phyloP scores from a whole-genome alignment of 176 grass and related monocot genomes.

The Melocanna baccifera region DNA sequence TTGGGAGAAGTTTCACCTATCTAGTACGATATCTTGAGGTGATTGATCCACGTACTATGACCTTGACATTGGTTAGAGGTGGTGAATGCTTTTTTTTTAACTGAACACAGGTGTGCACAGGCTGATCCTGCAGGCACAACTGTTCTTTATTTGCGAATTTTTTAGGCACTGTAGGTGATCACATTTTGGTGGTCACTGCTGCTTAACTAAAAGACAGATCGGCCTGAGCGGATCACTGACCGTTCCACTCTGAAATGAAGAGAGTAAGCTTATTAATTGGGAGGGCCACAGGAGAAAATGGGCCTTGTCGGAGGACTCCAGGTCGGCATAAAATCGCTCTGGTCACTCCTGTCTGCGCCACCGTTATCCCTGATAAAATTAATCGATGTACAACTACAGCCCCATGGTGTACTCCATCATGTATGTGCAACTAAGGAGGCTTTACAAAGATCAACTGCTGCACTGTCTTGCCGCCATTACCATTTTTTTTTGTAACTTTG shows the following conservation, averaged over 20 bases:
- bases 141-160: constrained; percentile 37
- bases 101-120: constrained; percentile 1
- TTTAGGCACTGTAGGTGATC: background rate
- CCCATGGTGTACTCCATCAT: background rate
- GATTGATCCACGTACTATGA: background rate
- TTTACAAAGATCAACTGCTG: background rate
- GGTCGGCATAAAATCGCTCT: constrained; percentile 42
- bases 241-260: constrained; percentile 40
- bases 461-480: background rate
- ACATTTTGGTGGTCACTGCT: constrained; percentile 23
- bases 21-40: background rate
- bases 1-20: background rate
- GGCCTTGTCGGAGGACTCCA: constrained; percentile 38
- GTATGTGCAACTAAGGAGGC: background rate
- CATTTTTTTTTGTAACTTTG: background rate
- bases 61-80: background rate
- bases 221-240: constrained; percentile 31
- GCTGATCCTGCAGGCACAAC: constrained; percentile 31
- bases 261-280: constrained; percentile 43
- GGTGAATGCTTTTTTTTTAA: constrained; percentile 22
- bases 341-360: background rate
- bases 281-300: constrained; percentile 41
- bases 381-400: background rate
- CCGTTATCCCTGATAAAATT: constrained; percentile 5
- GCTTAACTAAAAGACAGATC: constrained; percentile 45